These are phyloP conservation scores for Bertia moriformis DNA, from an alignment of 2,329 filamentous ascomycete genomes.

Conservation along the genomic window DNA sequence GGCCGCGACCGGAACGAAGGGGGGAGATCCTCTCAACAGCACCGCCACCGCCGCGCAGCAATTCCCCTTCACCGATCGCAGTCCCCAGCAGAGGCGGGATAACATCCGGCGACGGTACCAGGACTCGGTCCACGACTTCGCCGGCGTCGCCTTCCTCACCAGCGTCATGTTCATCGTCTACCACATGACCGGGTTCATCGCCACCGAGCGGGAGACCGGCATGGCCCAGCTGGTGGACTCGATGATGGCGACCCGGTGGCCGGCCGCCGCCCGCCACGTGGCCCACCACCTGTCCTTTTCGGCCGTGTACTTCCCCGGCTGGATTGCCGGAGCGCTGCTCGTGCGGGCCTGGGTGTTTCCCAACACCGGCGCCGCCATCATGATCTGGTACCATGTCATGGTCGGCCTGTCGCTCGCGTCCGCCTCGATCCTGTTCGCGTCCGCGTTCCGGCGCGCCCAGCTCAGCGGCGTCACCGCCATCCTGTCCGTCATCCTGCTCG, in stretches of 20 bases:
- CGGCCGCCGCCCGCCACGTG: constrained; percentile 60
- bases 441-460: constrained; percentile 77
- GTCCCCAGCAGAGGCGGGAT: constrained; percentile 48
- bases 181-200: constrained; percentile 74
- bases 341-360: constrained; percentile 49
- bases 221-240: constrained; percentile 82
- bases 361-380: constrained; percentile 45
- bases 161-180: constrained; percentile 72
- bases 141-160: constrained; percentile 67
- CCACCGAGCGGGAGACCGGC: constrained; percentile 70
- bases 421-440: constrained; percentile 66
- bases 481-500: constrained; percentile 60
- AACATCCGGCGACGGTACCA: constrained; percentile 59
- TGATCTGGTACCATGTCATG: constrained; percentile 63
- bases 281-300: constrained; percentile 72
- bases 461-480: constrained; percentile 71
- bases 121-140: constrained; percentile 56
- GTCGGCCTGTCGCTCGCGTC: constrained; percentile 66
- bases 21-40: constrained; percentile 20
- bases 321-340: constrained; percentile 62
- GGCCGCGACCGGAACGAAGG: constrained; percentile 24
- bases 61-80: constrained; percentile 64
- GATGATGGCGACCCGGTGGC: constrained; percentile 77
- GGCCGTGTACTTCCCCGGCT: constrained; percentile 66
- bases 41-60: constrained; percentile 28